phyloP scores from a whole-genome alignment of 768 basidiomycete genomes.

The Rhizopogon roseolus region DNA sequence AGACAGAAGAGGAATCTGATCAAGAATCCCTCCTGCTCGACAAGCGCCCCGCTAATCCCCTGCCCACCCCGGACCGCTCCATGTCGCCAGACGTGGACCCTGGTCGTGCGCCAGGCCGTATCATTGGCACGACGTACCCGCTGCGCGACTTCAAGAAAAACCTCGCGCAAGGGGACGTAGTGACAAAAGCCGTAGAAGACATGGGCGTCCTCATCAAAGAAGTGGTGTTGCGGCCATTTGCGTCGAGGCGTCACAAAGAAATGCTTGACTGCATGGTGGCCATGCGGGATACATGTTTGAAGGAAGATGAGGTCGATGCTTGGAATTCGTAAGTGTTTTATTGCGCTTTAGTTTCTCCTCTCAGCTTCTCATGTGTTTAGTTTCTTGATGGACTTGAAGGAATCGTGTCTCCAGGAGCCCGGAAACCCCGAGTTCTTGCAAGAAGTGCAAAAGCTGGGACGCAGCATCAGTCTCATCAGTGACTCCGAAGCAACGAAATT shows the following conservation, averaged over 20 bases:
- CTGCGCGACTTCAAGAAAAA: constrained; percentile 74
- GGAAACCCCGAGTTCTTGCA: constrained; percentile 72
- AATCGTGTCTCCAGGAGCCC: constrained; percentile 45
- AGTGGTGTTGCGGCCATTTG: constrained; percentile 68
- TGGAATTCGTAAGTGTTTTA: constrained; percentile 65
- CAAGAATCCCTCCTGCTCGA: constrained; percentile 20
- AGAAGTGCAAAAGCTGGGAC: constrained; percentile 46
- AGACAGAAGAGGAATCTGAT: constrained; percentile 39
- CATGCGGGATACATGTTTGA: constrained; percentile 63
- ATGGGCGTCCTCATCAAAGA: constrained; percentile 66
- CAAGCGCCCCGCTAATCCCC: constrained; percentile 13
- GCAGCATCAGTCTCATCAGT: constrained; percentile 55
- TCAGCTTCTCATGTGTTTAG: constrained; percentile 28
- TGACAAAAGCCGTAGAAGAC: constrained; percentile 83
- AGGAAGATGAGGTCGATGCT: constrained; percentile 76
- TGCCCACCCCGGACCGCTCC: constrained; percentile 55
- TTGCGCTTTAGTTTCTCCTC: background rate
- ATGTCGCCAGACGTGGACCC: constrained; percentile 40
- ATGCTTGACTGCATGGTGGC: constrained; percentile 68
- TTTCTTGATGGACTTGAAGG: constrained; percentile 56
- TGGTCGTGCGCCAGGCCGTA: constrained; percentile 60
- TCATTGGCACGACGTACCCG: constrained; percentile 72
- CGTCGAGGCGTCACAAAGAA: constrained; percentile 58
- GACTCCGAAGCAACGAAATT: constrained; percentile 54
- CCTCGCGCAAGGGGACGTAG: constrained; percentile 68